phyloP scores from a whole-genome alignment of 495 filamentous ascomycete species.

The Alectoria sarmentosa region DNA sequence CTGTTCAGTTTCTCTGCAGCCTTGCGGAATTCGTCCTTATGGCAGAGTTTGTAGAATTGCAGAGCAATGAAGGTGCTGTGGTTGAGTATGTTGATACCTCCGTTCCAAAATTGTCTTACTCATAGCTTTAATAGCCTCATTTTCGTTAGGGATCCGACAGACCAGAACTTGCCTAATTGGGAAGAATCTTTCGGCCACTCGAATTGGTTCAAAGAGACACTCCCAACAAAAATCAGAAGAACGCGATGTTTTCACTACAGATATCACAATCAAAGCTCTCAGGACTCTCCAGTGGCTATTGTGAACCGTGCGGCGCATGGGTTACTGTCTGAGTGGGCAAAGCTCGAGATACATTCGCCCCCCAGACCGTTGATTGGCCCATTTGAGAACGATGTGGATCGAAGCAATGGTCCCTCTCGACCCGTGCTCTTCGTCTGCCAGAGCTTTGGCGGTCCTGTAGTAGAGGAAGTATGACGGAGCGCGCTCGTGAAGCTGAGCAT shows the following conservation, averaged over 20 bases:
- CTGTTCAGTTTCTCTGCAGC: background rate
- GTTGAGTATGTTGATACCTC: background rate
- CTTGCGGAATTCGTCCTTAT: background rate
- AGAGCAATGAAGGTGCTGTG: background rate
- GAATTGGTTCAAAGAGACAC: background rate
- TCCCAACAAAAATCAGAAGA: background rate
- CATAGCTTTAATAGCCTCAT: background rate
- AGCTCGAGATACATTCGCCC: background rate
- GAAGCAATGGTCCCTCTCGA: background rate
- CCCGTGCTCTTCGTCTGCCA: conserved; percentile 6
- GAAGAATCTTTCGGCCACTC: background rate
- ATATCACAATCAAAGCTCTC: background rate
- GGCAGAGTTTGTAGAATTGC: background rate
- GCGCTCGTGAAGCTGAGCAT: background rate
- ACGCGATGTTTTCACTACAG: background rate
- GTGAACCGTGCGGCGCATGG: background rate
- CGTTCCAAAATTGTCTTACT: background rate
- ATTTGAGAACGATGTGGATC: background rate
- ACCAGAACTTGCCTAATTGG: background rate
- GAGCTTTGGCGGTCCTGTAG: background rate
- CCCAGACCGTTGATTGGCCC: background rate
- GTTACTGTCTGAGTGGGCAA: background rate
- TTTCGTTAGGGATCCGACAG: background rate
- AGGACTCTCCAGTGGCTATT: background rate
- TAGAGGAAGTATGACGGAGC: background rate